Evolutionary conservation across 208 protist species (phyloP).

Genomic region (Leishmania martiniquensis): DNA sequence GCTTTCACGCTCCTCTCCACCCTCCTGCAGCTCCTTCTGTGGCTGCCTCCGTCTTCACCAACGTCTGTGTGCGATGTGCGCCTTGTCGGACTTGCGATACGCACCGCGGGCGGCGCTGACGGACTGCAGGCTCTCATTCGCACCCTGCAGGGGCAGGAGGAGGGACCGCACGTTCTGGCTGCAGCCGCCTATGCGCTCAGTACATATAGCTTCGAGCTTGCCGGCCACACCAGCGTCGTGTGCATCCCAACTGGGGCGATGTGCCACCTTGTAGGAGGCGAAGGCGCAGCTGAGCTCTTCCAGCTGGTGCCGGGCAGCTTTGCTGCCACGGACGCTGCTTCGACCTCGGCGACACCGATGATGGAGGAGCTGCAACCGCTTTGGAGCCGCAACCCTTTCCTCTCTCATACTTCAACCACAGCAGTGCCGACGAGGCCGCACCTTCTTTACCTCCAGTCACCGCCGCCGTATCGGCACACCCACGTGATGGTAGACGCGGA

Average conservation of each 20-base stretch:
- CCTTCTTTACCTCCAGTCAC: conserved; percentile 27
- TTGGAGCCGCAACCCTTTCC: background rate
- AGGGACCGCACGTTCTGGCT: conserved; percentile 15
- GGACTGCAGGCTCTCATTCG: conserved; percentile 45
- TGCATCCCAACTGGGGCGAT: conserved; percentile 29
- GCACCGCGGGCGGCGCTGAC: conserved; percentile 52
- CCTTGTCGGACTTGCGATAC: conserved; percentile 64
- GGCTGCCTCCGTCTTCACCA: conserved; percentile 33
- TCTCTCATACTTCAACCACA: background rate
- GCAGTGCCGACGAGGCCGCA: background rate
- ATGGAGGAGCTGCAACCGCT: conserved; percentile 24
- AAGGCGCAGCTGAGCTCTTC: background rate
- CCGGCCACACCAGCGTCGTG: conserved; percentile 68
- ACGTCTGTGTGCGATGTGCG: conserved; percentile 26
- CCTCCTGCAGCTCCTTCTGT: conserved; percentile 46
- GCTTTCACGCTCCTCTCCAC: conserved; percentile 34
- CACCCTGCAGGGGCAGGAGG: conserved; percentile 12
- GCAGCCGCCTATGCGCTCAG: conserved; percentile 30
- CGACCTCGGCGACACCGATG: background rate
- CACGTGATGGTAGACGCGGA: conserved; percentile 55
- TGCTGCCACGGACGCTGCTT: background rate
- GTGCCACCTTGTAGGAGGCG: background rate
- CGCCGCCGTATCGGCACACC: conserved; percentile 52
- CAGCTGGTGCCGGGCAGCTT: conserved; percentile 7
- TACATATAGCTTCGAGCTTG: conserved; percentile 32